A percentile compares a stretch with the other conserved stretches of the same genome.
phyloP scores from a whole-genome alignment of 768 basidiomycete species.

The Royoungia palumana region DNA sequence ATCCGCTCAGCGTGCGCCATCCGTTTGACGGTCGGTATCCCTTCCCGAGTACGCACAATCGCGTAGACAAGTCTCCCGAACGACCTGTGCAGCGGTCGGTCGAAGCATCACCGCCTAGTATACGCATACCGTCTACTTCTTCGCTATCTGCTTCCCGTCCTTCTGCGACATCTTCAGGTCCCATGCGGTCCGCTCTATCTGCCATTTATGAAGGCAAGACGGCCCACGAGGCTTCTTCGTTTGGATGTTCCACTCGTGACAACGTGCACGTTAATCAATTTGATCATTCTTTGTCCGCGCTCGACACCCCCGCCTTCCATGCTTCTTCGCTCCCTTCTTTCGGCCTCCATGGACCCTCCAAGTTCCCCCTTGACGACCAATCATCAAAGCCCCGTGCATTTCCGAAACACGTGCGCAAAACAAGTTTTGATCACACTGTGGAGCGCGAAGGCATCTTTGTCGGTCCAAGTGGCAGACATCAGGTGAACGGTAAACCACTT shows the following conservation, averaged over 20 bases:
- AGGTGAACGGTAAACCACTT: slow-evolving; percentile 74
- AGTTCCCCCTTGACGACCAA: slow-evolving; percentile 29
- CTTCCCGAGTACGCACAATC: slow-evolving; percentile 37
- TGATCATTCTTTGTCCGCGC: slow-evolving; percentile 38
- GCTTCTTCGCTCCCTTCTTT: slow-evolving; percentile 74
- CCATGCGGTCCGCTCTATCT: slow-evolving; percentile 43
- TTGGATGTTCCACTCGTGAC: slow-evolving; percentile 35
- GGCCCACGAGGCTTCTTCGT: slow-evolving; percentile 34
- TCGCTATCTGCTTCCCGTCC: slow-evolving; percentile 45
- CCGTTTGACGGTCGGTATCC: slow-evolving; percentile 43
- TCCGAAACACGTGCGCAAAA: slow-evolving; percentile 87
- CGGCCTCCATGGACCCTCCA: slow-evolving; percentile 59
- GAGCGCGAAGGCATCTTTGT: slow-evolving; percentile 58
- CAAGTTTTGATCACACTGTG: slow-evolving; percentile 93
- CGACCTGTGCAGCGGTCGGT: slow-evolving; percentile 21
- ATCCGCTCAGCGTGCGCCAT: slow-evolving; percentile 37
- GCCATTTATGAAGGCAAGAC: slow-evolving; percentile 45
- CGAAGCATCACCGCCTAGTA: slow-evolving; percentile 28
- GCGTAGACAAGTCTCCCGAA: slow-evolving; percentile 27
- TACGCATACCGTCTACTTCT: slow-evolving; percentile 42
- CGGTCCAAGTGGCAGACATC: slow-evolving; percentile 66
- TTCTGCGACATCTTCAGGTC: slow-evolving; percentile 41
- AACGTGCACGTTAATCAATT: slow-evolving; percentile 32
- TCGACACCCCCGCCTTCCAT: slow-evolving; percentile 49
- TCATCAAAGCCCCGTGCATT: slow-evolving; percentile 51